Conservation (phyloP, 352 stramenopile genomes). For the Thraustotheca clavata region DNA sequence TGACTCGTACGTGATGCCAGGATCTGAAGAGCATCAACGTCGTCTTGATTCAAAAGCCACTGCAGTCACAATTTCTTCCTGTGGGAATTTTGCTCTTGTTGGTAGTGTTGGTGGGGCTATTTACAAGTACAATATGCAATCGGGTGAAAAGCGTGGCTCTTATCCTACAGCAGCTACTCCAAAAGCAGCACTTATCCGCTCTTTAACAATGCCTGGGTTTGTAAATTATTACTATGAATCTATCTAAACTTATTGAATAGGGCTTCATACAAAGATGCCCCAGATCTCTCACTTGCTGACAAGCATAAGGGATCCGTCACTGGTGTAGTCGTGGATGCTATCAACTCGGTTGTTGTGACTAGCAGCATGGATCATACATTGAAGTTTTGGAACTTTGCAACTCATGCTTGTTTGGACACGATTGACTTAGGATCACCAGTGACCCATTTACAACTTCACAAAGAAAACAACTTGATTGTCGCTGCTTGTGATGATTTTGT, state of each 20-base stretch:
- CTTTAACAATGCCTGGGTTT: conserved; percentile 57
- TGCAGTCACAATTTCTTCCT: conserved; percentile 73
- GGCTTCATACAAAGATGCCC: conserved; percentile 25
- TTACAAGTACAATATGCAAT: conserved; percentile 96
- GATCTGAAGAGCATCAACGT: conserved; percentile 50
- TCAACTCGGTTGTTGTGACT: conserved; percentile 76
- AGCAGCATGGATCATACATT: conserved; percentile 80
- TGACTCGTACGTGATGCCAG: conserved; percentile 54
- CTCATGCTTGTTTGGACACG: conserved; percentile 48
- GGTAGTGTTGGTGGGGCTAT: conserved; percentile 86
- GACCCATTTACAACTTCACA: conserved; percentile 75
- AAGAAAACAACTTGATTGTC: conserved; percentile 80
- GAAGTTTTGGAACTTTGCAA: conserved; percentile 88
- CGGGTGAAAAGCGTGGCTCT: conserved; percentile 82
- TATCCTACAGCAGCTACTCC: conserved; percentile 81
- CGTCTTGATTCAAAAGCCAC: conserved; percentile 59
- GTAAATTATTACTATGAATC: too few species aligned
- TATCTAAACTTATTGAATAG: too few species aligned
- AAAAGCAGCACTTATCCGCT: conserved; percentile 51
- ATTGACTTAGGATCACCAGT: conserved; percentile 74
- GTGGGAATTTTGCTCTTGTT: conserved; percentile 94
- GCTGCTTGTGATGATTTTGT: conserved; percentile 85
- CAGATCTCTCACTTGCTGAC: conserved; percentile 22
- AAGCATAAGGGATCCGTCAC: conserved; percentile 75
- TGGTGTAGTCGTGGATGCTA: conserved; percentile 78